A percentile compares a stretch with the other conserved stretches of the same genome.
These are phyloP conservation scores for Cenococcum geophilum DNA, from an alignment of 495 filamentous ascomycete genomes.

Conservation along the genomic window DNA sequence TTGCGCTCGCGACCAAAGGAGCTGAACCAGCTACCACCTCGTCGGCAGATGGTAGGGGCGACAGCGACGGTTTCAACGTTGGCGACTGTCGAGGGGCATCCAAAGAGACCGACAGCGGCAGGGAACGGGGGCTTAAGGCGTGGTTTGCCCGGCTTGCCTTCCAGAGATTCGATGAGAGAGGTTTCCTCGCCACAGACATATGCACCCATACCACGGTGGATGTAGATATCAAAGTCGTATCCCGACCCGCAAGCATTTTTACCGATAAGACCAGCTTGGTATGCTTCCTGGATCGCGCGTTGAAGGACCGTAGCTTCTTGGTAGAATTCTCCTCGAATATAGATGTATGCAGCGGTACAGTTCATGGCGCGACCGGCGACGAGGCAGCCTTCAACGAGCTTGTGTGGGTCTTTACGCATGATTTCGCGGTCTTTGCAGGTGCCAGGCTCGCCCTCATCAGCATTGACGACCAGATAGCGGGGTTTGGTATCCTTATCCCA, in stretches of 20 bases:
- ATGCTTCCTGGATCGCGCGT: slow-evolving; percentile 93
- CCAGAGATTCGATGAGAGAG: slow-evolving; percentile 92
- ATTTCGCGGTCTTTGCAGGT: slow-evolving; percentile 99
- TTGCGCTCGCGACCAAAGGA: slow-evolving; percentile 91
- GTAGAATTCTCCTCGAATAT: slow-evolving; percentile 98
- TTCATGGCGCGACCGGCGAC: slow-evolving; percentile 97
- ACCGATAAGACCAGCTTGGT: slow-evolving; percentile 84
- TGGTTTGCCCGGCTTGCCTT: slow-evolving; percentile 97
- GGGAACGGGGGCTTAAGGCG: slow-evolving; percentile 98
- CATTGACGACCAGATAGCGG: slow-evolving; percentile 94
- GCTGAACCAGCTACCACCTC: slow-evolving; percentile 88
- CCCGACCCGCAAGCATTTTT: slow-evolving; percentile 96
- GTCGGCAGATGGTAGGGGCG: slow-evolving; percentile 89
- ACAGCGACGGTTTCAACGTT: slow-evolving; percentile 98
- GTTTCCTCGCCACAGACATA: slow-evolving; percentile 99
- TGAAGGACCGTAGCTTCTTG: slow-evolving; percentile 93
- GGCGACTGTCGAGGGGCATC: slow-evolving; percentile 94
- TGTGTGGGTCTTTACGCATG: slow-evolving; percentile 99
- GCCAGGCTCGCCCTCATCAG: slow-evolving; percentile 96
- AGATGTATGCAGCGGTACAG: slow-evolving; percentile 96
- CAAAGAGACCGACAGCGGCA: slow-evolving; percentile 92
- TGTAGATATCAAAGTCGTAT: slow-evolving; percentile 95
- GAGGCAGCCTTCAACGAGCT: slow-evolving; percentile 93
- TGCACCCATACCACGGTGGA: slow-evolving; percentile 94
- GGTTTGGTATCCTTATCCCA: slow-evolving; percentile 98